Conservation (phyloP, 139 green algal genomes). For the Asterochloris sp. region DNA sequence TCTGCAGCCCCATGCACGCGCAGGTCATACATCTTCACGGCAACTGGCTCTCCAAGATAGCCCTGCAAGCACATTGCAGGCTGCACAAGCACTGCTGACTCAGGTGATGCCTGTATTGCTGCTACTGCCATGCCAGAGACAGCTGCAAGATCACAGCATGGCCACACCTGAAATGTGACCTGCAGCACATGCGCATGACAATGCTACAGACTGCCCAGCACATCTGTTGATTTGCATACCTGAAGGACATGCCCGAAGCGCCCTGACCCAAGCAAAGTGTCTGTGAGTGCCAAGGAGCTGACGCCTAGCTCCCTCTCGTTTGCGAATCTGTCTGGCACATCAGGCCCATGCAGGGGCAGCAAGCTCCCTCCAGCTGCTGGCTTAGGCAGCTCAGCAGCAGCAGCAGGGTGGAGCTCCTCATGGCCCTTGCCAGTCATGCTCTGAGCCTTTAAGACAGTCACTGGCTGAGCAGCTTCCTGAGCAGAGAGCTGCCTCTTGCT, state of each 20-base stretch:
- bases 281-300: not conserved
- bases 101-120: too few species aligned
- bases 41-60: not conserved
- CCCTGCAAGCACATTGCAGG: constrained; percentile 1
- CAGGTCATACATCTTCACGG: constrained; percentile 17
- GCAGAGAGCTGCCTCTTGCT: too few species aligned
- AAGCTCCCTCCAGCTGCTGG: not conserved
- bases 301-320: not conserved
- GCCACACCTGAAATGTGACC: not conserved
- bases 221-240: not conserved
- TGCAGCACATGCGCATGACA: not conserved
- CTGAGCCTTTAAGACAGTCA: not conserved
- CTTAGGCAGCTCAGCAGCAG: not conserved
- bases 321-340: not conserved
- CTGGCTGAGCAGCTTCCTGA: not conserved
- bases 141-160: not conserved
- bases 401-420: not conserved
- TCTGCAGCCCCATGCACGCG: not conserved
- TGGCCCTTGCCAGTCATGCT: not conserved
- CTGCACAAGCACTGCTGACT: not conserved
- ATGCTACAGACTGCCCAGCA: not conserved
- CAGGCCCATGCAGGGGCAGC: not conserved
- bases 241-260: not conserved
- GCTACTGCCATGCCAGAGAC: too few species aligned
- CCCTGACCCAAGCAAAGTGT: not conserved